Evolutionary conservation across 495 filamentous ascomycete genomes (phyloP).

Genomic region (Annulohypoxylon maeteangense): DNA sequence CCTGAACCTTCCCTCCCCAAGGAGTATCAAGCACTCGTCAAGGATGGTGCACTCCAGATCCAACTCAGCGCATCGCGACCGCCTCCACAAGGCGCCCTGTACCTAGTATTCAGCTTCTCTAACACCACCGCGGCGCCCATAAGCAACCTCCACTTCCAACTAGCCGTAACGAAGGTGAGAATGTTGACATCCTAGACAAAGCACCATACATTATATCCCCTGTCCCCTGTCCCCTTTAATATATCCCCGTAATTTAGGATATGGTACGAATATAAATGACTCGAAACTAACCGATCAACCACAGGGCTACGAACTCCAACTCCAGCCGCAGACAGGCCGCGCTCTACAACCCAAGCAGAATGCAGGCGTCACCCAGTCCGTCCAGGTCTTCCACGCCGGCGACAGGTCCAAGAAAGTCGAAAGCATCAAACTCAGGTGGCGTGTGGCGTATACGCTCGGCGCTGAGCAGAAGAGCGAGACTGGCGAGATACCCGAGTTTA

Average conservation of each 20-base stretch:
- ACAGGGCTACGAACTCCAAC: slow-evolving; percentile 77
- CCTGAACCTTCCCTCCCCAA: slow-evolving; percentile 61
- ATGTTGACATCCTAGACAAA: slow-evolving; percentile 4
- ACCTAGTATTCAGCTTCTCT: slow-evolving; percentile 76
- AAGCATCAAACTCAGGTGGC: slow-evolving; percentile 87
- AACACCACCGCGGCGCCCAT: slow-evolving; percentile 78
- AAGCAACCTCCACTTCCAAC: slow-evolving; percentile 85
- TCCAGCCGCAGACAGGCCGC: slow-evolving; percentile 85
- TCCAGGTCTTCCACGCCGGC: slow-evolving; percentile 73
- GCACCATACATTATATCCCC: not conserved
- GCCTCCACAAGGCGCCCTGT: slow-evolving; percentile 65
- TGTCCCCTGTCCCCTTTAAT: no score
- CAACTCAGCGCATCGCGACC: slow-evolving; percentile 59
- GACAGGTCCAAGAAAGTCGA: slow-evolving; percentile 76
- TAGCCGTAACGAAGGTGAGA: slow-evolving; percentile 90
- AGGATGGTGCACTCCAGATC: slow-evolving; percentile 62
- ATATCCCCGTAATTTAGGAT: not conserved
- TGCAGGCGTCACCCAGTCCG: slow-evolving; percentile 83
- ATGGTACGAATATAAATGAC: not conserved
- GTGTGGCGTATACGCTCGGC: slow-evolving; percentile 79
- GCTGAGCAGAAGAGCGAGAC: slow-evolving; percentile 73
- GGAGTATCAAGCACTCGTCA: slow-evolving; percentile 60
- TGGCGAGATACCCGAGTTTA: slow-evolving; percentile 88
- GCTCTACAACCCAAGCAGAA: slow-evolving; percentile 76
- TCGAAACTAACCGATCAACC: not conserved